phyloP scores from a whole-genome alignment of 768 basidiomycete species.

The Omphalotus guepiniiformis region DNA sequence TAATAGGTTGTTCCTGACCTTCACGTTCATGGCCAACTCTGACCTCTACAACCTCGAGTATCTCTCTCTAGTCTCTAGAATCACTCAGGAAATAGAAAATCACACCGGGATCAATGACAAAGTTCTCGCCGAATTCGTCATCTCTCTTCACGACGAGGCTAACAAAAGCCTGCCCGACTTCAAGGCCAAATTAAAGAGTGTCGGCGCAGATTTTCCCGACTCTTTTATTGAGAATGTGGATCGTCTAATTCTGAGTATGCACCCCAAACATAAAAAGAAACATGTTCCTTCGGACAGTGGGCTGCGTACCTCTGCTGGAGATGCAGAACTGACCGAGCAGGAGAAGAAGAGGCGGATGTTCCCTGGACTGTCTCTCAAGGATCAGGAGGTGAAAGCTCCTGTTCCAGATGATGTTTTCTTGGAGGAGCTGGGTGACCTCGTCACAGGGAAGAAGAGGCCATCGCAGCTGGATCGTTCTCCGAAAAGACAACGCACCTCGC shows the following conservation, averaged over 20 bases:
- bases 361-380: conserved; percentile 82
- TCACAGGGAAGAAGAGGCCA: conserved; percentile 64
- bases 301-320: conserved; percentile 26
- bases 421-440: conserved; percentile 87
- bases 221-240: conserved; percentile 92
- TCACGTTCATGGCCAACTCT: conserved; percentile 49
- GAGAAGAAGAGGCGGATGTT: conserved; percentile 85
- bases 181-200: conserved; percentile 71
- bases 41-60: conserved; percentile 93
- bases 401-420: conserved; percentile 76
- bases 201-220: conserved; percentile 82
- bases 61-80: conserved; percentile 86
- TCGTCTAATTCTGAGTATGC: conserved; percentile 89
- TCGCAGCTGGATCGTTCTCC: conserved; percentile 38
- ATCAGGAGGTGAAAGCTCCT: conserved; percentile 61
- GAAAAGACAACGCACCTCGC: conserved; percentile 58
- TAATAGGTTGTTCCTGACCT: neutral
- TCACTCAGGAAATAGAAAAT: conserved; percentile 91
- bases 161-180: conserved; percentile 72
- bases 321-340: conserved; percentile 45
- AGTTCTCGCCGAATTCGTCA: conserved; percentile 92
- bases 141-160: conserved; percentile 81
- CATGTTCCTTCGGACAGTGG: conserved; percentile 35
- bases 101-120: conserved; percentile 85
- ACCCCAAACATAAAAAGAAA: conserved; percentile 92